Percentiles rank a stretch among this genome's conserved stretches.
Evolutionary conservation across 495 filamentous ascomycete genomes (phyloP).

Genomic region (Thozetella sp.): DNA sequence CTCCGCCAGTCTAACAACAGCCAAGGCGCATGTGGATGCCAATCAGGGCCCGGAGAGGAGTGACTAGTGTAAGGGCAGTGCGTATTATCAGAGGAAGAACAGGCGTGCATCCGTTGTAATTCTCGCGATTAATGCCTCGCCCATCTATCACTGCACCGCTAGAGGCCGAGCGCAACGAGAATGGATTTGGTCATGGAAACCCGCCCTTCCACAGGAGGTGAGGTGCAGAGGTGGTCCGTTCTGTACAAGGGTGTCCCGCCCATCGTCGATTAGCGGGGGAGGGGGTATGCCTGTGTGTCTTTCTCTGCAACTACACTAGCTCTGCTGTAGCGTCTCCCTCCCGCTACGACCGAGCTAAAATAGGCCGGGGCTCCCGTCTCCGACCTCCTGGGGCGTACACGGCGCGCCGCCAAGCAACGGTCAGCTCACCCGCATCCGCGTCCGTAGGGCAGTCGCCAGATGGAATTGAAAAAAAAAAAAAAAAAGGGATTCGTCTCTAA

Average conservation of each 20-base stretch:
- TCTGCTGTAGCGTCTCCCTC: not conserved
- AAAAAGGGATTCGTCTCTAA: not conserved
- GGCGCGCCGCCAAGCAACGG: not conserved
- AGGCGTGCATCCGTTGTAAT: not conserved
- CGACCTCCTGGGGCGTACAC: too few species aligned
- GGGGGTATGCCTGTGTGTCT: too few species aligned
- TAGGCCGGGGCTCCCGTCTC: not conserved
- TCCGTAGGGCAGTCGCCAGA: not conserved
- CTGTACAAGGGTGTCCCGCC: too few species aligned
- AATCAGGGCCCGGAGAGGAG: too few species aligned
- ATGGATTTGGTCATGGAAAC: not conserved
- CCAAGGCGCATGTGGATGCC: too few species aligned
- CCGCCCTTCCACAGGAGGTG: not conserved
- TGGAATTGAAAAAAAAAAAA: not conserved
- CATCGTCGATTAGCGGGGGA: too few species aligned
- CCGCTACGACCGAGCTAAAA: not conserved
- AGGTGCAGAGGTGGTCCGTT: too few species aligned
- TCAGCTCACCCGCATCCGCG: not conserved
- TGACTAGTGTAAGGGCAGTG: too few species aligned
- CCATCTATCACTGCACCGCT: not conserved
- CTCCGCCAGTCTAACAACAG: too few species aligned
- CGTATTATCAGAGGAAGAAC: too few species aligned
- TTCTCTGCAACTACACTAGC: too few species aligned
- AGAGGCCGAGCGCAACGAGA: not conserved
- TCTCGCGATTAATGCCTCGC: not conserved